A percentile compares a stretch with the other conserved stretches of the same genome.
Conservation (phyloP, 371 early-diverging fungal species). For the Massospora cicadina region DNA sequence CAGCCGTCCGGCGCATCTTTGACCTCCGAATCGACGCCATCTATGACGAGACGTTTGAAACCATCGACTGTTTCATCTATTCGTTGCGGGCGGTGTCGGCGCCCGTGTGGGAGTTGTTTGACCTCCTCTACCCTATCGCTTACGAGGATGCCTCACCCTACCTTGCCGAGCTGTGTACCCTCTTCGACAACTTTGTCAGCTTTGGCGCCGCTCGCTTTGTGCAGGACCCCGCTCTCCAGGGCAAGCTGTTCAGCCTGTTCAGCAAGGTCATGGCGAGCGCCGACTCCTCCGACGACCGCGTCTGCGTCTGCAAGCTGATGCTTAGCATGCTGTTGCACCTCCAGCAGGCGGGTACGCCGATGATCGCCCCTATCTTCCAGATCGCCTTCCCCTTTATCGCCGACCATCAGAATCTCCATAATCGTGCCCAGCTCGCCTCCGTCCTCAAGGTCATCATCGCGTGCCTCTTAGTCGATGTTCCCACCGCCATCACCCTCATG, state of each 20-base stretch:
- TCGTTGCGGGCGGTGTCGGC: slow-evolving; percentile 59
- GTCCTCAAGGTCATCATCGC: slow-evolving; percentile 43
- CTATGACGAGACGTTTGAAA: slow-evolving; percentile 72
- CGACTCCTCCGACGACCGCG: slow-evolving; percentile 44
- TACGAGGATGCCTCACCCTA: slow-evolving; percentile 55
- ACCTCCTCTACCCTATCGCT: slow-evolving; percentile 47
- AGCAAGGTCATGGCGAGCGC: slow-evolving; percentile 46
- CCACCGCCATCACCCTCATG: slow-evolving; percentile 43
- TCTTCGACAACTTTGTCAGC: slow-evolving; percentile 69
- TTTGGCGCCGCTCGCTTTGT: slow-evolving; percentile 57
- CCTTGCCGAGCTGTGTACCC: slow-evolving; percentile 62
- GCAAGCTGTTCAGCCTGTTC: slow-evolving; percentile 44
- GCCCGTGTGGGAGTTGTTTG: slow-evolving; percentile 69
- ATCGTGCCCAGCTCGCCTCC: slow-evolving; percentile 20
- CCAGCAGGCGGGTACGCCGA: slow-evolving; percentile 47
- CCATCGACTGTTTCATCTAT: slow-evolving; percentile 69
- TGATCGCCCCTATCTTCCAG: slow-evolving; percentile 38
- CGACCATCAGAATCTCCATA: slow-evolving; percentile 28
- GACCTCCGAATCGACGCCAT: slow-evolving; percentile 41
- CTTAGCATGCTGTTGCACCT: slow-evolving; percentile 62
- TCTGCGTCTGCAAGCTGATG: slow-evolving; percentile 53
- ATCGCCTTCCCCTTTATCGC: slow-evolving; percentile 42
- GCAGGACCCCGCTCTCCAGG: slow-evolving; percentile 34
- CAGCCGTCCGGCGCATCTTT: slow-evolving; percentile 49
- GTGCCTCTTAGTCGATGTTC: slow-evolving; percentile 66